Evolutionary conservation across 1,284 basidiomycete species (phyloP).

Genomic region (Ganoderma meredithae): DNA sequence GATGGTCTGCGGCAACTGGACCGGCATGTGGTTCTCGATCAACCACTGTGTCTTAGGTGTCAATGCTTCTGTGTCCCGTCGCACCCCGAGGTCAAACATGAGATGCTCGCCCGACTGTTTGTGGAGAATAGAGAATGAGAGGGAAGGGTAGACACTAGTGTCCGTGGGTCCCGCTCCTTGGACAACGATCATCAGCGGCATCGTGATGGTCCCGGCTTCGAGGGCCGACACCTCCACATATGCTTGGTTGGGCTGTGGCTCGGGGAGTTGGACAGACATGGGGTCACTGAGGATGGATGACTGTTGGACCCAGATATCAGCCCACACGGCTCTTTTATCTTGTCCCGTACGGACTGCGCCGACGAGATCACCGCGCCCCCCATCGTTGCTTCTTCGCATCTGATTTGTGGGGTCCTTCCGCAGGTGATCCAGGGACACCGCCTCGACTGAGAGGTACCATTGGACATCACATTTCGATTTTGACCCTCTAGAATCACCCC

Average conservation of each 20-base stretch:
- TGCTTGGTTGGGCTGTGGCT: slow-evolving; percentile 46
- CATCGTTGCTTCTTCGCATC: background rate
- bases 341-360: background rate
- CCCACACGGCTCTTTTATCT: background rate
- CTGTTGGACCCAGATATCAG: background rate
- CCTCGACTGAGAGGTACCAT: background rate
- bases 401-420: background rate
- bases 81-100: slow-evolving; percentile 60
- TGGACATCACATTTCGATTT: background rate
- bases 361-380: background rate
- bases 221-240: slow-evolving; percentile 59
- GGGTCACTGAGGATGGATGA: background rate
- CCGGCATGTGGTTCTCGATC: background rate
- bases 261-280: slow-evolving; percentile 34
- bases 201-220: slow-evolving; percentile 52
- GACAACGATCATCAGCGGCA: slow-evolving; percentile 47
- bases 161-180: slow-evolving; percentile 41
- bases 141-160: slow-evolving; percentile 44
- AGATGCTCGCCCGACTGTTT: slow-evolving; percentile 47
- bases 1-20: slow-evolving; percentile 40
- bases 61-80: slow-evolving; percentile 46
- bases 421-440: background rate
- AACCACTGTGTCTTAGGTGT: background rate
- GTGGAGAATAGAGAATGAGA: slow-evolving; percentile 58
- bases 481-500: background rate